phyloP scores from a whole-genome alignment of 2,329 filamentous ascomycete genomes.

The Botrytis deweyae region DNA sequence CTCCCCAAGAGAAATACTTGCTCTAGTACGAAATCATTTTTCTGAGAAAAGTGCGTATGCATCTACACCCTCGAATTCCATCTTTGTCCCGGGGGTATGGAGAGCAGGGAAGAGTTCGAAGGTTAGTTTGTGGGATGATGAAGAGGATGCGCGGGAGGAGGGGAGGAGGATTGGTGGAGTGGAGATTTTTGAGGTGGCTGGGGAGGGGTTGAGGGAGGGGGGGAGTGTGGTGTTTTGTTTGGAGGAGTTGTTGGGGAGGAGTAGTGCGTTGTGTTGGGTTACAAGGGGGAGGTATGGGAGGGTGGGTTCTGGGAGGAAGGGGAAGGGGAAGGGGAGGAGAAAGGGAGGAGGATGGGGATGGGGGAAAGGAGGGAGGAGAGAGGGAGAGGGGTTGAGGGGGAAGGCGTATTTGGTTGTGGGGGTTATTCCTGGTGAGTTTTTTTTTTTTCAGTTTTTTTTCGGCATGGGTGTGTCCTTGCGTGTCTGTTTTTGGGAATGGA shows the following conservation, averaged over 20 bases:
- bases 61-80: background rate
- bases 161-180: background rate
- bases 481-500: background rate
- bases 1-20: background rate
- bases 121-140: background rate
- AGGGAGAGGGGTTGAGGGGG: background rate
- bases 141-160: background rate
- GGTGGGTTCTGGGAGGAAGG: too few relatives aligned
- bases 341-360: rapidly evolving
- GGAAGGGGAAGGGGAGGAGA: background rate
- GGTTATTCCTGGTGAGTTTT: constrained; percentile 16
- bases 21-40: background rate
- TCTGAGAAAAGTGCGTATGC: background rate
- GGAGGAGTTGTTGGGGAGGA: background rate
- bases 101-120: background rate
- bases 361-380: background rate
- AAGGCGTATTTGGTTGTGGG: constrained; percentile 15
- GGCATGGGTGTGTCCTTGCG: rapidly evolving
- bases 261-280: background rate
- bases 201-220: background rate
- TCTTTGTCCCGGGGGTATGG: constrained; percentile 4
- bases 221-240: background rate
- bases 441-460: too few relatives aligned
- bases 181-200: background rate
- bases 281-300: background rate